Evolutionary conservation across 371 early-diverging fungal genomes (phyloP).

Genomic region (Blakeslea trispora): DNA sequence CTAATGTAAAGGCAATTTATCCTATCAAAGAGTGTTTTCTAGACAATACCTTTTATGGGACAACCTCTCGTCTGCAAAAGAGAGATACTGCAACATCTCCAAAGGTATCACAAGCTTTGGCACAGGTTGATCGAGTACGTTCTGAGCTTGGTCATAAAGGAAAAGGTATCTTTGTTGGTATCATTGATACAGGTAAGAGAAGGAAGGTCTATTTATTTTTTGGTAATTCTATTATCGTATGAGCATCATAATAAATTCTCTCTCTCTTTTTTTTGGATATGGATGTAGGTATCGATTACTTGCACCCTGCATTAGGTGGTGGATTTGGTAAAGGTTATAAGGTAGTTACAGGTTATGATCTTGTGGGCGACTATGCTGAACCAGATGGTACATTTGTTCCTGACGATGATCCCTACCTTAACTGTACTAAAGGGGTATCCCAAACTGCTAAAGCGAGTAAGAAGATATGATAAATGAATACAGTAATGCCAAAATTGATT

Average conservation of each 20-base stretch:
- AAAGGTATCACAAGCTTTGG: conserved; percentile 35
- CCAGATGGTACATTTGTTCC: conserved; percentile 25
- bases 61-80: no score
- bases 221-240: no score
- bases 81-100: no score
- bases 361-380: conserved; percentile 53
- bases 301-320: conserved; percentile 71
- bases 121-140: conserved; percentile 36
- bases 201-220: no score
- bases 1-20: no score
- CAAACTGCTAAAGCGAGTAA: not conserved
- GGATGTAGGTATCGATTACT: conserved; percentile 54
- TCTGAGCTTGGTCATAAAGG: conserved; percentile 48
- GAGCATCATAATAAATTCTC: no score
- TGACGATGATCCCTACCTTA: conserved; percentile 15
- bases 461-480: not conserved
- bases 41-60: no score
- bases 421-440: conserved; percentile 14
- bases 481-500: no score
- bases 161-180: conserved; percentile 66
- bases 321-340: conserved; percentile 62
- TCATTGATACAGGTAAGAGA: conserved; percentile 67
- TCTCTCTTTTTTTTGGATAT: no score
- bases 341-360: conserved; percentile 59
- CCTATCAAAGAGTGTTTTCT: no score